Conservation (phyloP, 768 basidiomycete species). For the Mycena chlorophos region DNA sequence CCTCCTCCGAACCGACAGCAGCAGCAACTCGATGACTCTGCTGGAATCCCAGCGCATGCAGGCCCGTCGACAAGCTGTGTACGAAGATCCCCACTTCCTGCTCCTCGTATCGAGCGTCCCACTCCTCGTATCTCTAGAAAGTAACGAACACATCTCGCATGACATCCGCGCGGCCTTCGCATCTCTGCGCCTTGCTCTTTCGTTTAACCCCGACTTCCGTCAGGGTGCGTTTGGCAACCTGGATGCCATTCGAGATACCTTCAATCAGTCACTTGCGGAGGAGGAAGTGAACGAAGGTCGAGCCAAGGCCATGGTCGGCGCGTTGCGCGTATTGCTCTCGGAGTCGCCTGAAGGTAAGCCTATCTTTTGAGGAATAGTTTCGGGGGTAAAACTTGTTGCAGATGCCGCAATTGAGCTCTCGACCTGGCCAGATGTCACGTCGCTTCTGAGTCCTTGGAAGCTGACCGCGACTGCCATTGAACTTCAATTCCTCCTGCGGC, state of each 20-base stretch:
- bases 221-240: slow-evolving; percentile 76
- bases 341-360: slow-evolving; percentile 60
- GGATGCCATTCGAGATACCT: slow-evolving; percentile 65
- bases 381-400: not conserved
- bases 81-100: slow-evolving; percentile 64
- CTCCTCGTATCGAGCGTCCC: slow-evolving; percentile 65
- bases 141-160: slow-evolving; percentile 52
- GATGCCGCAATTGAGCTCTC: slow-evolving; percentile 47
- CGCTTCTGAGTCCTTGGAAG: slow-evolving; percentile 79
- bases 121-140: slow-evolving; percentile 68
- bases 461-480: slow-evolving; percentile 79
- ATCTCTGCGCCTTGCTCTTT: slow-evolving; percentile 57
- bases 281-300: slow-evolving; percentile 49
- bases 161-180: slow-evolving; percentile 49
- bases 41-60: slow-evolving; percentile 68
- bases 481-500: slow-evolving; percentile 72
- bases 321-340: slow-evolving; percentile 64
- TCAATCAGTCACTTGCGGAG: slow-evolving; percentile 61
- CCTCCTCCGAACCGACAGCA: slow-evolving; percentile 54
- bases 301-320: slow-evolving; percentile 64
- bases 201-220: slow-evolving; percentile 66
- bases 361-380: not conserved
- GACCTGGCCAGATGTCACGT: slow-evolving; percentile 62
- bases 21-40: slow-evolving; percentile 47
- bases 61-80: slow-evolving; percentile 69